These are phyloP conservation scores for Ceratocystis variospora DNA, from an alignment of 2,329 filamentous ascomycete species.

Conservation along the genomic window DNA sequence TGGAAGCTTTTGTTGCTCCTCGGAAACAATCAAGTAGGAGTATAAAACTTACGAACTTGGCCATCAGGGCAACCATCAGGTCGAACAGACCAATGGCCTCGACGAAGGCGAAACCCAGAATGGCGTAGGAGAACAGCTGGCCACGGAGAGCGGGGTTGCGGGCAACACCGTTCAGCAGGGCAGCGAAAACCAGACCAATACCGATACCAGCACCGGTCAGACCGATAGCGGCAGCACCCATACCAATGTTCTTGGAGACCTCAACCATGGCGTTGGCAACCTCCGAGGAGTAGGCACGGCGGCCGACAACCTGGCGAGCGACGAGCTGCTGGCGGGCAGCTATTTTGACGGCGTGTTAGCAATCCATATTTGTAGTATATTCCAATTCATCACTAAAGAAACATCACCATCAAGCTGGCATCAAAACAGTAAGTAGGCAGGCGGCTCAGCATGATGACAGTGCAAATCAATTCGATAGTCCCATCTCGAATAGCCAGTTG, in stretches of 20 bases:
- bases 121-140: conserved; percentile 92
- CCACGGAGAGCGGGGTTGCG: conserved; percentile 89
- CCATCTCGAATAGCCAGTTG: conserved; percentile 13
- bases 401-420: neutral
- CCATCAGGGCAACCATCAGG: conserved; percentile 86
- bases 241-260: conserved; percentile 82
- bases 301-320: conserved; percentile 37
- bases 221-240: conserved; percentile 82
- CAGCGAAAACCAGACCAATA: conserved; percentile 89
- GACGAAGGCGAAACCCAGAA: conserved; percentile 91
- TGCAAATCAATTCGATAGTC: neutral
- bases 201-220: conserved; percentile 85
- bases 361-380: neutral
- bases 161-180: conserved; percentile 77
- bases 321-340: conserved; percentile 20
- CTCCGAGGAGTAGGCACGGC: conserved; percentile 74
- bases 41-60: conserved; percentile 59
- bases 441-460: neutral
- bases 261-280: conserved; percentile 78
- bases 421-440: neutral
- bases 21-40: neutral
- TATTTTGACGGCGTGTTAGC: conserved; percentile 15
- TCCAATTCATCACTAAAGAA: neutral
- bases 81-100: conserved; percentile 84
- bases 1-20: neutral